Percentiles rank a stretch among this genome's conserved stretches.
Conservation (phyloP, 495 filamentous ascomycete species). For the Cenococcum geophilum region DNA sequence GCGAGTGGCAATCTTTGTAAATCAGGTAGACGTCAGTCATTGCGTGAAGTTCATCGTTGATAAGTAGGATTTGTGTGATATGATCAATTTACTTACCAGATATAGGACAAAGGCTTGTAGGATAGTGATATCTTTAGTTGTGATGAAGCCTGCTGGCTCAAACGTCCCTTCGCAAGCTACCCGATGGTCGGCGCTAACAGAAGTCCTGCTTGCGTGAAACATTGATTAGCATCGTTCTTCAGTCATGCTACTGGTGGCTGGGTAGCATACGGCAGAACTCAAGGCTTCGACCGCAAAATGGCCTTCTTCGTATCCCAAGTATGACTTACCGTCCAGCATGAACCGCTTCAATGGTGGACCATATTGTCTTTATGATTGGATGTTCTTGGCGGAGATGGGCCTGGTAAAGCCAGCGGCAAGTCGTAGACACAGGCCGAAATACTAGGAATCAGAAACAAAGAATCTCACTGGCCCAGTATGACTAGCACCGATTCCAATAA, state of each 20-base stretch:
- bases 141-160: conserved; percentile 13
- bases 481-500: not conserved
- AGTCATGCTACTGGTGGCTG: not conserved
- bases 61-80: too few relatives aligned
- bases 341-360: not conserved
- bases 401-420: not conserved
- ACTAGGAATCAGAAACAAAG: not conserved
- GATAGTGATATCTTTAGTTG: conserved; percentile 12
- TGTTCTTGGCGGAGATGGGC: not conserved
- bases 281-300: not conserved
- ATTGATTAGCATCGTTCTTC: not conserved
- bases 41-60: too few relatives aligned
- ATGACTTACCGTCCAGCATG: not conserved
- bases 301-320: not conserved
- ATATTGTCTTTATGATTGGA: not conserved
- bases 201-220: not conserved
- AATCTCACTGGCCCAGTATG: not conserved
- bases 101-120: conserved; percentile 16
- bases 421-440: not conserved
- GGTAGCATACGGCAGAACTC: not conserved
- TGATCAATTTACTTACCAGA: conserved; percentile 7
- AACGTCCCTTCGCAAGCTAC: conserved; percentile 11
- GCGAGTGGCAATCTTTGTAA: not conserved
- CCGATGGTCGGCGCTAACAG: not conserved
- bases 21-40: too few relatives aligned